Evolutionary conservation across 108 stramenopile genomes (phyloP), one percentile per base, ranked within the genome.

Genomic region (Schizochytrium sp.): DNA sequence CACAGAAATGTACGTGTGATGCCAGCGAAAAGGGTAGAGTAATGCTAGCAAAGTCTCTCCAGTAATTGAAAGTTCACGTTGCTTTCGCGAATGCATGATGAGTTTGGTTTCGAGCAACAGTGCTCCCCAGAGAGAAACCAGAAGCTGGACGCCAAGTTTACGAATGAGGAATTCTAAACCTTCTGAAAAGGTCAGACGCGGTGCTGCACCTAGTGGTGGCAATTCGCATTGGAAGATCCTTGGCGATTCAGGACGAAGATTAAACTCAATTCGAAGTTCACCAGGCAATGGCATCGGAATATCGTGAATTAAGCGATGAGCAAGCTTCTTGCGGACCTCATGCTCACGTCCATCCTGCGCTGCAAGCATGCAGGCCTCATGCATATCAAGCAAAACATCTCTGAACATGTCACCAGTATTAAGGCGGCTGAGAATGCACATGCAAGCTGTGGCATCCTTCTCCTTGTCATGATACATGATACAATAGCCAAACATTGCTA

Each of bases 31-130:
- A 5, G 76, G 76, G 55, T 83, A 83, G 50, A 83, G 38, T 13
- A 83, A 53, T 5, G 76, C 76, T 5, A 83, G 28, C 12, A 83
- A 53, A 38, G 76, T 83, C 28, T 83, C 76, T 17, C 76, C 76
- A 2, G 76, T 55, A 40, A 55, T 83, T 1, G 76, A 83, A 40
- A 83, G 76, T 53, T 55, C 53, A 38, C 76, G 53, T 3, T 83
- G 76, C 76, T 83, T 83, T 5, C 76, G 47, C 76, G 76, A 55
- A 42, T 83, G 76, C 76, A 83, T 83, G 76, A 83, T 55, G 45
- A 83, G 76, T 28, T 83, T 83, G 50, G 53, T 55, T 83, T 83
- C 76, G 0, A 83, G 76, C 7, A 83, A 53, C 76, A 83, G 49
- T 17, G 76, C 76, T 47, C 76, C 76, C 76, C 76, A 83, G 13